Evolutionary conservation across 1,139 yeast species (phyloP), one percentile per base, ranked within the genome.

Genomic region (Starmera stellimalicola): DNA sequence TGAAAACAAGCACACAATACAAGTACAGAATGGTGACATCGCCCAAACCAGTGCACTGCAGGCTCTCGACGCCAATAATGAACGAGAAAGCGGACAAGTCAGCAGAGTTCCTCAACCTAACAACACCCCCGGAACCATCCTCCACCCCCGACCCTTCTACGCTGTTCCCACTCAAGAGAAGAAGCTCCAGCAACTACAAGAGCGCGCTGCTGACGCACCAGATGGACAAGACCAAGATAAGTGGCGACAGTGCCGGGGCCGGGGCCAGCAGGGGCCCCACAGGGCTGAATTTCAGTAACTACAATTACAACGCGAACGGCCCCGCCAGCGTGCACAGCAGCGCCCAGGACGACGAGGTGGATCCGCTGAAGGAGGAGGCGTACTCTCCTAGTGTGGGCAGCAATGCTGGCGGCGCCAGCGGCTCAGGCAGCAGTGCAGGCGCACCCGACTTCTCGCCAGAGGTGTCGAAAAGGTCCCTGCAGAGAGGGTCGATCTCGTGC

Each of bases 171-270:
- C 16, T 41, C 7, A 31, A 20, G 27, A 37, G 46, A 37, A 39
- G 42, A 33, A 31, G 42, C 3, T 37, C 42, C 18, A 29, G 38
- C 3, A 42, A 42, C 16, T 42, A 42, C 20, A 36, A 40, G 16
- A 20, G 33, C 11, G 44, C 44, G 1, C 20, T 42, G 8, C 18
- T 40, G 3, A 22, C 33, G 4, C 35, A 37, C 24, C n/a, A 24
- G 6, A n/a, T 33, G 25, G 12, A 22, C 12, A 22, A 22, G 7
- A 16, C 14, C 16, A 18, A n/a, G n/a, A n/a, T n/a, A n/a, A n/a
- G n/a, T n/a, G n/a, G n/a, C n/a, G n/a, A n/a, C n/a, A n/a, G n/a
- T n/a, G n/a, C n/a, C n/a, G n/a, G n/a, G n/a, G n/a, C n/a, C n/a
- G n/a, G n/a, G n/a, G n/a, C n/a, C n/a, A n/a, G n/a, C n/a, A n/a